Evolutionary conservation across 1,284 basidiomycete species (phyloP).

Genomic region (Fomitiporia mediterranea): DNA sequence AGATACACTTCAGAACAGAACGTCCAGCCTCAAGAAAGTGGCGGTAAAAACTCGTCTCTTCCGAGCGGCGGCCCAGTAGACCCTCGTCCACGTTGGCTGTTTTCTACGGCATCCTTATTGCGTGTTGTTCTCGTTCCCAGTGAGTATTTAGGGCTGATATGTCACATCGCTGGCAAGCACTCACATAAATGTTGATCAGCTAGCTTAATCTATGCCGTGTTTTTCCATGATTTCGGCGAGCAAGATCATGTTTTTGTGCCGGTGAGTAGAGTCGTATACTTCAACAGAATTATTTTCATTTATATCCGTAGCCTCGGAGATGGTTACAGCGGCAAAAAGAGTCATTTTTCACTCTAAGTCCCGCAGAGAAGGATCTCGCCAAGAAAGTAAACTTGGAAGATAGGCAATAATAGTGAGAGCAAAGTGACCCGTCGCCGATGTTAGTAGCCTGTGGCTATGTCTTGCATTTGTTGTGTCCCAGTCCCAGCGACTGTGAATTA

Average conservation of each 20-base stretch:
- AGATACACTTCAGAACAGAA: too few species aligned
- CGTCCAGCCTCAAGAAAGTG: too few species aligned
- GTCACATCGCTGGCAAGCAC: not conserved
- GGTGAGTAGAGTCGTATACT: conserved; percentile 35
- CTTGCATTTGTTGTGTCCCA: too few species aligned
- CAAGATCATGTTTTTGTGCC: conserved; percentile 66
- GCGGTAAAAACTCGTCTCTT: too few species aligned
- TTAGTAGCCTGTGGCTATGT: too few species aligned
- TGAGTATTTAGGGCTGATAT: not conserved
- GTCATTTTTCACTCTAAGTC: conserved; percentile 45
- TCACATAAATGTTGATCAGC: conserved; percentile 32
- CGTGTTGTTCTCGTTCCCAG: not conserved
- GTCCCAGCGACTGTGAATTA: too few species aligned
- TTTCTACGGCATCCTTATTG: not conserved
- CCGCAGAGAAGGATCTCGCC: conserved; percentile 39
- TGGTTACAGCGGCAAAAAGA: conserved; percentile 41
- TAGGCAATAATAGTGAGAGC: too few species aligned
- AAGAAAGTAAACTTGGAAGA: too few species aligned
- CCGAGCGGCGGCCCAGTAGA: not conserved
- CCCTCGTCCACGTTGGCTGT: conserved; percentile 1
- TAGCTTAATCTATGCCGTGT: conserved; percentile 50
- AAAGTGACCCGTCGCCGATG: too few species aligned
- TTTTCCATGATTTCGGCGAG: conserved; percentile 63
- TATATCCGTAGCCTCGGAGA: conserved; percentile 36
- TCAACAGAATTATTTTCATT: not conserved